Conservation (phyloP, 768 basidiomycete genomes). For the Mrakia gelida region DNA sequence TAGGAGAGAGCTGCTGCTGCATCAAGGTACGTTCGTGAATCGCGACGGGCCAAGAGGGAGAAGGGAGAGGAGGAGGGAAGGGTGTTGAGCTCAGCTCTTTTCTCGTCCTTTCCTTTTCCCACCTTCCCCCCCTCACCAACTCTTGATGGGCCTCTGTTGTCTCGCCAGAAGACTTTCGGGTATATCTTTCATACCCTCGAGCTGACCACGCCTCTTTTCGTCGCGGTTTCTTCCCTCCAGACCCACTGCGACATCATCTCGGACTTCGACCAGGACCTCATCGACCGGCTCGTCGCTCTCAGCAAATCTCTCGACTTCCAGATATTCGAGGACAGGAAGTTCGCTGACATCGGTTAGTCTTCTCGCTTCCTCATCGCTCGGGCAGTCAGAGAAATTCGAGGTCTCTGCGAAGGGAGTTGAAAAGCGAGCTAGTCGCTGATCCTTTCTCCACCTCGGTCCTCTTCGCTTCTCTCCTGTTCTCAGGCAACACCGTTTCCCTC, state of each 20-base stretch:
- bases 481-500: constrained; percentile 92
- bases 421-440: not conserved
- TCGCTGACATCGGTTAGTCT: constrained; percentile 87
- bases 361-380: not conserved
- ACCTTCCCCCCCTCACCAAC: no score
- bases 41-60: not conserved
- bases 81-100: not conserved
- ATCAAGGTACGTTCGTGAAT: constrained; percentile 62
- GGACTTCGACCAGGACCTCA: constrained; percentile 73
- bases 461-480: not conserved
- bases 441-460: constrained; percentile 2
- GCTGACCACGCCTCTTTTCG: constrained; percentile 13
- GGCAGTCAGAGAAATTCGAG: not conserved
- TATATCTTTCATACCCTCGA: not conserved
- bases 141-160: no score
- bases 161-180: no score
- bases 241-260: constrained; percentile 95
- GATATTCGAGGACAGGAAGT: constrained; percentile 98
- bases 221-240: constrained; percentile 50
- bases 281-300: constrained; percentile 64
- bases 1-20: constrained; percentile 85
- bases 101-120: not conserved
- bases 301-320: constrained; percentile 81
- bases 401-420: no score
- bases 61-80: no score